phyloP scores from a whole-genome alignment of 176 grass and related monocot genomes.

The Puccinellia tenuiflora region DNA sequence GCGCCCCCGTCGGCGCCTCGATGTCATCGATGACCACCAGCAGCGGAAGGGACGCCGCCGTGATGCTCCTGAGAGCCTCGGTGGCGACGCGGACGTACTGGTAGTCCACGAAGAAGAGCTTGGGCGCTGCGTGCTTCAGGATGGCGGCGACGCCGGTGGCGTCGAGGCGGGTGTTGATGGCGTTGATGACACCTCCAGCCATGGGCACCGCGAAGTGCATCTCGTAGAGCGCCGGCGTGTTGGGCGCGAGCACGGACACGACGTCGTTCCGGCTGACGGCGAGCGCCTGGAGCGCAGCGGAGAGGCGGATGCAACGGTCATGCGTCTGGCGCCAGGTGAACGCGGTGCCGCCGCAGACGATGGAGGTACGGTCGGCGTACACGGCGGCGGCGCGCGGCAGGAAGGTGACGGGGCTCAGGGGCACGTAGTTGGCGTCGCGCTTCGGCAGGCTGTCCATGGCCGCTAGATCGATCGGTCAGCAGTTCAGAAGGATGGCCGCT shows the following conservation, averaged over 20 bases:
- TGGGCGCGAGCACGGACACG: slow-evolving; percentile 60
- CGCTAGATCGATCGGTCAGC: background rate
- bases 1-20: background rate
- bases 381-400: slow-evolving; percentile 35
- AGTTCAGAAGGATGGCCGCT: background rate
- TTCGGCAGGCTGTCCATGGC: slow-evolving; percentile 39
- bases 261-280: slow-evolving; percentile 44
- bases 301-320: slow-evolving; percentile 43
- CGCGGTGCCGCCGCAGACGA: slow-evolving; percentile 26
- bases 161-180: slow-evolving; percentile 59
- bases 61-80: slow-evolving; percentile 20
- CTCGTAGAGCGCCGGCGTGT: slow-evolving; percentile 57
- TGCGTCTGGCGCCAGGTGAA: slow-evolving; percentile 55
- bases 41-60: background rate
- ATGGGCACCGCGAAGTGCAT: slow-evolving; percentile 75
- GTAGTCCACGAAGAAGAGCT: slow-evolving; percentile 56
- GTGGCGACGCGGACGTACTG: slow-evolving; percentile 36
- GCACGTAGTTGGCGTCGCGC: slow-evolving; percentile 36
- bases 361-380: slow-evolving; percentile 38
- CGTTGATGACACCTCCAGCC: slow-evolving; percentile 65
- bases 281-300: slow-evolving; percentile 36
- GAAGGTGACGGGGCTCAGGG: slow-evolving; percentile 50
- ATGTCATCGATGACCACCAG: slow-evolving; percentile 42
- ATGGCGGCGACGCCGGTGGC: slow-evolving; percentile 35
- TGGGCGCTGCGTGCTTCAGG: slow-evolving; percentile 37